Conservation (phyloP, 2,329 filamentous ascomycete species). For the Botrytis pseudocinerea region DNA sequence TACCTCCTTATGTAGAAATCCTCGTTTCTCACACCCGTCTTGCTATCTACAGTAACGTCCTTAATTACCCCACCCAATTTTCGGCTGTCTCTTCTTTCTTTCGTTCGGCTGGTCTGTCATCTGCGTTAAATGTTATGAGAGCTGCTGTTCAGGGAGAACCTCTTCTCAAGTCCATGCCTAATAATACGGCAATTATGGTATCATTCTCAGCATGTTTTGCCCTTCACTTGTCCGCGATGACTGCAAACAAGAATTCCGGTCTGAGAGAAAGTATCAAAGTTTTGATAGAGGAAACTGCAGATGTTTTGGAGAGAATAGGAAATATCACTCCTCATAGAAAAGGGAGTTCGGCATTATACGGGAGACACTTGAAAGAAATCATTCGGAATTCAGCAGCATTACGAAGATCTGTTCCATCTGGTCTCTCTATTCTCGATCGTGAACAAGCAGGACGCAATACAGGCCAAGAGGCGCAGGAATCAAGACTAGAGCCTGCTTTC, state of each 20-base stretch:
- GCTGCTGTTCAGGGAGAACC: constrained; percentile 71
- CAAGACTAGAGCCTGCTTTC: background rate
- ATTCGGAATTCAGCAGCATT: constrained; percentile 27
- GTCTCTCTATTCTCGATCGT: background rate
- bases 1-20: constrained; percentile 75
- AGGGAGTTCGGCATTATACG: constrained; percentile 63
- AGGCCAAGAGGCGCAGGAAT: background rate
- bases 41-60: constrained; percentile 73
- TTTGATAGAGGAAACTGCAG: constrained; percentile 67
- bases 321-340: constrained; percentile 65
- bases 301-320: constrained; percentile 68
- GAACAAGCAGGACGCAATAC: background rate
- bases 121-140: constrained; percentile 72
- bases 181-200: constrained; percentile 79
- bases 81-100: constrained; percentile 72
- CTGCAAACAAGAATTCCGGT: constrained; percentile 54
- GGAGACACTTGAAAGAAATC: constrained; percentile 53
- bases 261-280: constrained; percentile 63
- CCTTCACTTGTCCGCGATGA: constrained; percentile 61
- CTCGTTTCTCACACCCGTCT: constrained; percentile 70
- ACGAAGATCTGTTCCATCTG: constrained; percentile 24
- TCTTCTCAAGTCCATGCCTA: constrained; percentile 72
- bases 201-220: constrained; percentile 74
- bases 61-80: constrained; percentile 72
- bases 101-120: constrained; percentile 68